A percentile compares a stretch with the other conserved stretches of the same genome.
phyloP scores from a whole-genome alignment of 495 filamentous ascomycete species.

The Wilcoxina mikolae region DNA sequence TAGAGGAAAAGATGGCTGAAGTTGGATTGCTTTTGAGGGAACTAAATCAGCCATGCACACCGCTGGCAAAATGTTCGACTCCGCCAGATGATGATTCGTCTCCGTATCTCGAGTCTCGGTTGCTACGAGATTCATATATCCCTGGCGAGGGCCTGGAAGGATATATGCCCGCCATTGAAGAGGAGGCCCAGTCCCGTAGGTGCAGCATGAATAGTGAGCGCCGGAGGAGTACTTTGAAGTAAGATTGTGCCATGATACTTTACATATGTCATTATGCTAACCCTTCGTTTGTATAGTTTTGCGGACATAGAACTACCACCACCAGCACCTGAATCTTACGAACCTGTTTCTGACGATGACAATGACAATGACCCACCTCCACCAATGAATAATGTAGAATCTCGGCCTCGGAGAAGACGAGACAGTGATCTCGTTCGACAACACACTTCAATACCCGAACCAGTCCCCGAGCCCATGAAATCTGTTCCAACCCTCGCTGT shows the following conservation, averaged over 20 bases:
- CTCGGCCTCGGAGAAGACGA: constrained; percentile 11
- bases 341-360: not conserved
- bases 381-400: constrained; percentile 3
- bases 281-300: constrained; percentile 13
- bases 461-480: not conserved
- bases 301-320: constrained; percentile 22
- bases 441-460: not conserved
- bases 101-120: constrained; percentile 17
- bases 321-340: constrained; percentile 3
- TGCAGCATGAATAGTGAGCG: constrained; percentile 18
- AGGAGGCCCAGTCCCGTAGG: constrained; percentile 36
- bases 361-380: not conserved
- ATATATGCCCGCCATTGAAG: constrained; percentile 63
- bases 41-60: constrained; percentile 33
- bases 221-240: constrained; percentile 19
- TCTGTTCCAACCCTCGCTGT: not conserved
- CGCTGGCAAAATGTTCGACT: constrained; percentile 33
- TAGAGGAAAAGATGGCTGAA: constrained; percentile 57
- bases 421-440: not conserved
- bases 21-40: constrained; percentile 48
- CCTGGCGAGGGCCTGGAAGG: constrained; percentile 43
- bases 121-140: constrained; percentile 31
- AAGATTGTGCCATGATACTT: constrained; percentile 5
- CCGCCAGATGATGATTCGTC: constrained; percentile 28
- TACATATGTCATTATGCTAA: not conserved